Conservation (phyloP, 495 filamentous ascomycete genomes). For the Talaromyces ruber region DNA sequence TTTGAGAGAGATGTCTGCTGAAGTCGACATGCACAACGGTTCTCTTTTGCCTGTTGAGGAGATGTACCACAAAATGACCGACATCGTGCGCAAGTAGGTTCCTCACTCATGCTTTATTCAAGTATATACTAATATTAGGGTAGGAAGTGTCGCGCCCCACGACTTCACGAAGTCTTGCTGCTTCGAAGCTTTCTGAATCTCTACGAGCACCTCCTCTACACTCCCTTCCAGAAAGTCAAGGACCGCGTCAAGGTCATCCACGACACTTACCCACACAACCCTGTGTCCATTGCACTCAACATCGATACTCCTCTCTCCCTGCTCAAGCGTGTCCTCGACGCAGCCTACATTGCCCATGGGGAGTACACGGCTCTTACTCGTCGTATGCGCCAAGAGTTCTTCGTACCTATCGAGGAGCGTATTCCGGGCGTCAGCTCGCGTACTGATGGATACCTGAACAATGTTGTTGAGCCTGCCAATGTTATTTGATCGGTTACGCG, state of each 20-base stretch:
- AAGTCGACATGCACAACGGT: not conserved
- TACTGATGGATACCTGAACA: not conserved
- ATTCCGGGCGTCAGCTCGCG: not conserved
- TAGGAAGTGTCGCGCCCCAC: not conserved
- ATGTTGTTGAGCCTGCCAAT: not conserved
- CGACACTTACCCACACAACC: not conserved
- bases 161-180: not conserved
- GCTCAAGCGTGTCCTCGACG: conserved; percentile 2
- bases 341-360: not conserved
- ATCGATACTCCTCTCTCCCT: not conserved
- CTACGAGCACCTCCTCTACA: not conserved
- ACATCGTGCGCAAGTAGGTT: not conserved
- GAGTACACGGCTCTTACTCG: not conserved
- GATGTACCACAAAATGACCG: not conserved
- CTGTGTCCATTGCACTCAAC: not conserved
- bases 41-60: not conserved
- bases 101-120: no score
- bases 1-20: not conserved
- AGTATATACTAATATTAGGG: not conserved
- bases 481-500: not conserved
- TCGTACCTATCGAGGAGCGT: not conserved
- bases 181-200: not conserved
- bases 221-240: not conserved
- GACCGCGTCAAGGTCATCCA: not conserved
- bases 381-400: not conserved